phyloP scores from a whole-genome alignment of 305 asterid genomes.

The Solanum hybrid region DNA sequence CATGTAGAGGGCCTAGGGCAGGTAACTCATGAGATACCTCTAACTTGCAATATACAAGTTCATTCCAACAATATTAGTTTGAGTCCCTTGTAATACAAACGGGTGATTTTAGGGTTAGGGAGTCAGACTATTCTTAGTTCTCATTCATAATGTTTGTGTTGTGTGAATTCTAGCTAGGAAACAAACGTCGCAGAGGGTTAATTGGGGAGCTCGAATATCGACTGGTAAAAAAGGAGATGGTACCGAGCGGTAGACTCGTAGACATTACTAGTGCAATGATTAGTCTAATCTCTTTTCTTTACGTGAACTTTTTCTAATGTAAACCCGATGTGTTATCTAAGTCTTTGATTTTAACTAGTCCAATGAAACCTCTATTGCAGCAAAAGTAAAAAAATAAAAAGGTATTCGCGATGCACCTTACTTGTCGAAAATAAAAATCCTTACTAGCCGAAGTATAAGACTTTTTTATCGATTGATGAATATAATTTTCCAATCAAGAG shows the following conservation, averaged over 20 bases:
- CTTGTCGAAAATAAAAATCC: neutral
- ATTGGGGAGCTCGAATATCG: neutral
- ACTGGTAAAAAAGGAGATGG: neutral
- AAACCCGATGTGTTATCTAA: too few relatives aligned
- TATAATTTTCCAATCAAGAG: neutral
- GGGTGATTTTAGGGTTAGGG: neutral
- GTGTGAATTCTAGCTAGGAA: neutral
- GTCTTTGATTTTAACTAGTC: neutral
- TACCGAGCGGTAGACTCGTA: neutral
- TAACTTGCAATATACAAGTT: neutral
- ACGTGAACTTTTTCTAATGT: too few relatives aligned
- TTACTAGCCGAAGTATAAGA: neutral
- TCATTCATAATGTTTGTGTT: neutral
- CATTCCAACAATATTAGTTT: too few relatives aligned
- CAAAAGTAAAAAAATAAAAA: neutral
- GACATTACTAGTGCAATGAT: too few relatives aligned
- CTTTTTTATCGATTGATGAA: neutral
- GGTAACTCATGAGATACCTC: neutral
- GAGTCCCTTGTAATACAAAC: neutral
- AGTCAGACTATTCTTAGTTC: neutral
- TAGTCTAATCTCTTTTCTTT: too few relatives aligned
- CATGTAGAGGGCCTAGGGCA: neutral
- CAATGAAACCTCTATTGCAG: neutral
- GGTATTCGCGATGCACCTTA: neutral
- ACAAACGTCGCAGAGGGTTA: too few relatives aligned